Base-by-base conservation (phyloP, 768 basidiomycete species). In the Suillus lakei region DNA sequence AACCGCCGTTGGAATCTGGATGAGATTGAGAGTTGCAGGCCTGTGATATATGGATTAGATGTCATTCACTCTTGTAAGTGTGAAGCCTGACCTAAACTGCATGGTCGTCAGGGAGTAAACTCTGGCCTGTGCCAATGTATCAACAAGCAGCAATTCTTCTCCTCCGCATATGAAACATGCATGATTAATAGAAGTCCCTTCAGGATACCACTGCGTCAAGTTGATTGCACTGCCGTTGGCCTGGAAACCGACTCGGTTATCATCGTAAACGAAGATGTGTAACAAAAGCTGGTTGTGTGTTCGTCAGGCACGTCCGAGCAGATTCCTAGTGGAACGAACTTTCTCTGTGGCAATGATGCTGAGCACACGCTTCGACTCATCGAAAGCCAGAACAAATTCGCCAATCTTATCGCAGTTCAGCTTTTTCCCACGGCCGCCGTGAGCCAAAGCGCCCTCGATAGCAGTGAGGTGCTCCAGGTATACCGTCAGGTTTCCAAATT, bases 71-170 rank as follows among this genome's bases (percentile, higher is more conserved):
- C 32, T 16, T 44, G 9, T 26, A 10, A 1, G 34, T 8, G 46
- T 26, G 15, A 48, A 16, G n/a, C 64, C 77, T 41, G 44, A 88
- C 87, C 87, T 74, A 63, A 86, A 87, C 51, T 86, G 83, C 62
- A 84, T 80, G 0, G 85, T 84, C 5, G 84, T 74, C 55, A 87
- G 68, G 1, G 88, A 88, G 66, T 81, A 88, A 21, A 88, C 77
- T 18, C 87, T 75, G 1, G 78, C 84, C 13, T 79, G 78, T 0
- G 75, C 74, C 3, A 63, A 67, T 0, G 78, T 77, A 64, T 89
- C 87, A 6, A 87, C 74, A 0, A 89, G 70, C 0, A 85, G 67
- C 2, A 89, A 59, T 62, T 89, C 88, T 66, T 89, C 87, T 38
- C 70, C 80, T 5, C 85, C 84, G 51, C 74, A 73, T 2, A 86